Conservation (phyloP, 2,329 filamentous ascomycete species). For the Phaeosphaeriaceae sp. region DNA sequence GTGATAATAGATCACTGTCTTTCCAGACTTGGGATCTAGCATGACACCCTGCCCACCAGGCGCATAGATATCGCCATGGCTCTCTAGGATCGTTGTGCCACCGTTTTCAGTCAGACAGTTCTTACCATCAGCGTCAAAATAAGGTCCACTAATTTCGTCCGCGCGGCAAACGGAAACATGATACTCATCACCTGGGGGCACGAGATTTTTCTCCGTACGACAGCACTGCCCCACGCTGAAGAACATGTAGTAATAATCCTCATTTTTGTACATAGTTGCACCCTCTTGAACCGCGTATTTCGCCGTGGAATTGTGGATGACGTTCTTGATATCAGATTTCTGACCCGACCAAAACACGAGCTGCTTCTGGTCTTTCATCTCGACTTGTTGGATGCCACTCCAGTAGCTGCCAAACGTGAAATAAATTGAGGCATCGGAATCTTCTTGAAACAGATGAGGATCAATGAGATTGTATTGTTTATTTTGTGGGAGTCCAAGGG, state of each 20-base stretch:
- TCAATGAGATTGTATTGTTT: conserved; percentile 57
- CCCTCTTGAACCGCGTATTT: conserved; percentile 55
- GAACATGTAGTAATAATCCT: conserved; percentile 65
- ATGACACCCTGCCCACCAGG: conserved; percentile 42
- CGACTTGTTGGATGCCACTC: conserved; percentile 67
- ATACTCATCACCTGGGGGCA: conserved; percentile 65
- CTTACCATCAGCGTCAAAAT: conserved; percentile 43
- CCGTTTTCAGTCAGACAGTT: conserved; percentile 58
- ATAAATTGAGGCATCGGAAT: conserved; percentile 43
- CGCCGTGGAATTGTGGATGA: conserved; percentile 25
- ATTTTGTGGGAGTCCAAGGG: conserved; percentile 50
- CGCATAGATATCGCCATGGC: conserved; percentile 55
- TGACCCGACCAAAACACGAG: conserved; percentile 12
- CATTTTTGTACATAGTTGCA: conserved; percentile 58
- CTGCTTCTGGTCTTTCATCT: conserved; percentile 42
- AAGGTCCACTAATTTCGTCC: conserved; percentile 57
- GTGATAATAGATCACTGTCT: conserved; percentile 40
- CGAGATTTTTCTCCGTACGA: conserved; percentile 55
- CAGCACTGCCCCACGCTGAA: conserved; percentile 67
- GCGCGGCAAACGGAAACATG: conserved; percentile 67
- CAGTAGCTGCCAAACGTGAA: conserved; percentile 72
- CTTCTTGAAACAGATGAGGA: conserved; percentile 49
- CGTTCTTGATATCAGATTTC: conserved; percentile 14
- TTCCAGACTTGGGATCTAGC: conserved; percentile 18
- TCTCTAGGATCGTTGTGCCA: conserved; percentile 65